Base-by-base conservation (phyloP, 176 grass and related monocot species). In the Oryza glaberrima region DNA sequence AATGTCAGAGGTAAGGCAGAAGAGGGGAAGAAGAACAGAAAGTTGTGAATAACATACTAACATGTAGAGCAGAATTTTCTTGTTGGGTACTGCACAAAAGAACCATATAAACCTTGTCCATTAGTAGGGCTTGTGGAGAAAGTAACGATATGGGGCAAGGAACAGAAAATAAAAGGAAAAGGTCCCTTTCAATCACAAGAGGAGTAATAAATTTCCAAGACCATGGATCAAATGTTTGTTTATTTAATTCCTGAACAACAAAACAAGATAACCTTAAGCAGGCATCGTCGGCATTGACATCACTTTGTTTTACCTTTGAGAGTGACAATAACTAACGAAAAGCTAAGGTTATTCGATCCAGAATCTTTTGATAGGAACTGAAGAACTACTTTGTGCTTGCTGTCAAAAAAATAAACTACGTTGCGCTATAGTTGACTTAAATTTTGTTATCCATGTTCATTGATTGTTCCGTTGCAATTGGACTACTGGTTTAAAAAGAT, bases 381-480 rank as follows among this genome's bases (percentile, higher is more conserved):
- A 32, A 63, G 35, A 79, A 79, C 75, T 85, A 72, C 9, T 79
- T 60, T 72, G 52, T 51, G 71, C 7, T 41, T 41, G 40, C 40
- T 41, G 40, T 41, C 40, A 41, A 40, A 40, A 40, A 40, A 40
- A 41, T 9, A 41, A 41, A 41, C 40, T 41, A 41, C 40, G 40
- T 41, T 41, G 40, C 40, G 7, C 23, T 56, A n/a, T 11, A 17
- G 54, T 9, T 19, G 3, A 26, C 0, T 4, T 36, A 36, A 36
- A 36, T 36, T 36, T 36, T 5, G 35, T 36, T 25, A 35, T n/a
- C 23, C 67, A 41, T 65, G 4, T 2, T 22, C n/a, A 77, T 9
- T 3, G 13, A 3, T 60, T 63, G 15, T 23, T 22, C 17, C 51
- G 20, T 19, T 44, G 65, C 22, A 15, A 40, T 30, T 60, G 48